Base-by-base conservation (phyloP, 1,284 basidiomycete genomes). In the Rhodotorula sp. region DNA sequence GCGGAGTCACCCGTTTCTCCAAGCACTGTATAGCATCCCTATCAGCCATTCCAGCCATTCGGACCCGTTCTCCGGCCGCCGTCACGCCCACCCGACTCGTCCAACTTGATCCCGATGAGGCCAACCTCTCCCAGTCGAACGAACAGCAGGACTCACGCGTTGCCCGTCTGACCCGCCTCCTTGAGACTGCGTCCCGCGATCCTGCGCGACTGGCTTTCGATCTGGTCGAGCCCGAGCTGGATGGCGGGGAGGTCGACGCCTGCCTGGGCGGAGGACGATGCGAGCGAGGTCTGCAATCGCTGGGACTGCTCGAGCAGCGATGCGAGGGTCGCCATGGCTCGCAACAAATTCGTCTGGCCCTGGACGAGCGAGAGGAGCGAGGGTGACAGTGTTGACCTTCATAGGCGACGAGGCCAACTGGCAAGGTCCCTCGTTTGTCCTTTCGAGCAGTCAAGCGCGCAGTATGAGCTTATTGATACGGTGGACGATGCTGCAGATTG, bases 141-240 rank as follows among this genome's bases (percentile, higher is more conserved):
- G 70, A 60, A 44, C 19, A 34, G 13, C 8, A 8, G 0, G 30
- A 67, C 71, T 55, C 29, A 73, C 73, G 72, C 66, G 34, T 67
- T 70, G 46, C 65, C 66, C 15, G 60, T 48, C 57, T 53, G 49
- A 9, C 51, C 36, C 3, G 59, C 59, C 22, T 58, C 64, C 57
- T 67, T 71, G 32, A 71, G 52, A 32, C 74, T 70, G 58, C 70
- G 55, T 22, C 67, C 63, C 4, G 91, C 89, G 29, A 93, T 86
- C 56, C 89, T 84, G 30, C 91, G 84, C 1, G 90, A 91, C 81
- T 94, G 91, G 0, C 89, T 88, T 79, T 96, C 92, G 74, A 96
- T 90, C 82, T 96, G 92, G 81, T 94, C 92, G 51, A 96, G 84
- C 6, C 90, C 90, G 59, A 95, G 87, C 72, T 91, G 87, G 47